Percentiles rank a stretch among this genome's conserved stretches.
Evolutionary conservation across 2,329 filamentous ascomycete species (phyloP).

Genomic region (Seiridium cupressi): DNA sequence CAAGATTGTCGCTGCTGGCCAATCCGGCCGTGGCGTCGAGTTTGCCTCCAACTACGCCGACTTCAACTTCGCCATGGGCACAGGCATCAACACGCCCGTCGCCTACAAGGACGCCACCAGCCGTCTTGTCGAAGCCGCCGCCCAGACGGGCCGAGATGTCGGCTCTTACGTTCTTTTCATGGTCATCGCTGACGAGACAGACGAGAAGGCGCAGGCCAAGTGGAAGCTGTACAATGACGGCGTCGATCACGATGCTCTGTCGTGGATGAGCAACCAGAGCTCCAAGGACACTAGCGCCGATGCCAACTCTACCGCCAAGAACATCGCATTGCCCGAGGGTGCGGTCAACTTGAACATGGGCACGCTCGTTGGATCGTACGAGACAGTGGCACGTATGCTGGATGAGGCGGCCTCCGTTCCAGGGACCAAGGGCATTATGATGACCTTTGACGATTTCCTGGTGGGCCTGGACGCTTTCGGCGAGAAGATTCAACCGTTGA

Average conservation of each 20-base stretch:
- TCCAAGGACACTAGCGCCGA: conserved; percentile 29
- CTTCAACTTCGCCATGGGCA: conserved; percentile 29
- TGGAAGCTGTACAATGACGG: conserved; percentile 31
- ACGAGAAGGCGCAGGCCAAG: conserved; percentile 26
- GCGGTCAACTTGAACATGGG: conserved; percentile 30
- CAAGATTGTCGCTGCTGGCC: conserved; percentile 30
- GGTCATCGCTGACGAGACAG: conserved; percentile 29
- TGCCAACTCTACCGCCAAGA: conserved; percentile 23
- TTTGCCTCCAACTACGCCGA: conserved; percentile 29
- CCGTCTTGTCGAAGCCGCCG: conserved; percentile 25
- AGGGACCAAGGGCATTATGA: conserved; percentile 32
- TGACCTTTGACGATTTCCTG: conserved; percentile 30
- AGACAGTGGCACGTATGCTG: conserved; percentile 26
- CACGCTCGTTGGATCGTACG: conserved; percentile 26
- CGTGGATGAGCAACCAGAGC: conserved; percentile 29
- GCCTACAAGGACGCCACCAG: conserved; percentile 21
- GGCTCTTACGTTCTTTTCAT: conserved; percentile 32
- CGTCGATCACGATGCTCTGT: conserved; percentile 26
- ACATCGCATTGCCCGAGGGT: conserved; percentile 24
- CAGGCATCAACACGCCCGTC: conserved; percentile 28
- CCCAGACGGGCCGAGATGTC: conserved; percentile 26
- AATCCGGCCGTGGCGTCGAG: conserved; percentile 29
- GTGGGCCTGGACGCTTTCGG: conserved; percentile 27
- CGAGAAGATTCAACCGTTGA: conserved; percentile 29
- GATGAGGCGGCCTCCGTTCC: conserved; percentile 28